A percentile compares a stretch with the other conserved stretches of the same genome.
Conservation (phyloP, 306 rosid species). For the Cercis canadensis region DNA sequence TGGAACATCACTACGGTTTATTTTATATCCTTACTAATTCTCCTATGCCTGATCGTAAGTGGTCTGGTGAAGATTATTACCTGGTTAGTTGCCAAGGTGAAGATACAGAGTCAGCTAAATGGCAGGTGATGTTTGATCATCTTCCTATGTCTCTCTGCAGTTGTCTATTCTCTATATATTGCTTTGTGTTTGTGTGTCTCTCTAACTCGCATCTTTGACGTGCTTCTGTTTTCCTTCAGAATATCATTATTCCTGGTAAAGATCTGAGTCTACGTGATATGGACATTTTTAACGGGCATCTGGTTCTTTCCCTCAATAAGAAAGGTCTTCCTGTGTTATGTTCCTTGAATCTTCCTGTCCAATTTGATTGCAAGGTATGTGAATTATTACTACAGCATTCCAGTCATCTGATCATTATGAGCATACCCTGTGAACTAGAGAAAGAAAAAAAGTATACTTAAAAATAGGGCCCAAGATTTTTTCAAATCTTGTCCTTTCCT, state of each 20-base stretch:
- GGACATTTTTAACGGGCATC: constrained; percentile 84
- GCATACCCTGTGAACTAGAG: constrained; percentile 4
- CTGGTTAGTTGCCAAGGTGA: constrained; percentile 67
- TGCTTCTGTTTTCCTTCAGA: constrained; percentile 56
- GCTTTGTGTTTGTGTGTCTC: constrained; percentile 27
- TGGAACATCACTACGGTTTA: constrained; percentile 86
- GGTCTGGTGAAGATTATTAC: constrained; percentile 76
- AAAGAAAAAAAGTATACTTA: not conserved
- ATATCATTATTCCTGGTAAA: constrained; percentile 64
- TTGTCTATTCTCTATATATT: constrained; percentile 3
- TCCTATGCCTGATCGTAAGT: constrained; percentile 56
- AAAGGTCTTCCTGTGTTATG: constrained; percentile 69
- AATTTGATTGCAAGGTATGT: constrained; percentile 64
- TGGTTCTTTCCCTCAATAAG: constrained; percentile 80
- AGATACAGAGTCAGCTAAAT: constrained; percentile 62
- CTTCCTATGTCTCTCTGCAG: constrained; percentile 21
- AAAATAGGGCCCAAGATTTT: constrained; percentile 1
- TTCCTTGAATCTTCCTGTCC: constrained; percentile 72
- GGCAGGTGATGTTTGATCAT: constrained; percentile 63
- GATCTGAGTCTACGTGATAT: constrained; percentile 73
- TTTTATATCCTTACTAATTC: constrained; percentile 90
- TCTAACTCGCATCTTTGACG: constrained; percentile 32
- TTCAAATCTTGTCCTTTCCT: not conserved
- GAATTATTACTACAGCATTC: constrained; percentile 14
- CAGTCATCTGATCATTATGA: constrained; percentile 21